phyloP scores from a whole-genome alignment of 1,284 basidiomycete species.

The Fomitopsis schrenkii region DNA sequence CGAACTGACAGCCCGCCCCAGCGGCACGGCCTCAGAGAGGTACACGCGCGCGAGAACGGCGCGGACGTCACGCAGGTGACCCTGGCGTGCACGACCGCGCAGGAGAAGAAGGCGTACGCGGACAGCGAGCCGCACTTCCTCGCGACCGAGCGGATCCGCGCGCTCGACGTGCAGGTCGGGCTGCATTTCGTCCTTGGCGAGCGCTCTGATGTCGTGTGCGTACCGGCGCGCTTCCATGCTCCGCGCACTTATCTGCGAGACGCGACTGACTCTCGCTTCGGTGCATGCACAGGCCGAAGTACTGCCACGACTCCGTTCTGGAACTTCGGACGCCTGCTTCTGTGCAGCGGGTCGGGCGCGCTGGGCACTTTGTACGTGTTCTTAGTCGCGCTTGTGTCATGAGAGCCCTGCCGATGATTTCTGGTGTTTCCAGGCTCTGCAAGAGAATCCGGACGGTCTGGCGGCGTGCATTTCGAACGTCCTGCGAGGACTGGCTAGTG shows the following conservation, averaged over 20 bases:
- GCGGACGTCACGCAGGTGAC: background rate
- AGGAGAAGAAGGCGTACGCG: background rate
- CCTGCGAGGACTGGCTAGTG: background rate
- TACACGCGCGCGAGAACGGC: background rate
- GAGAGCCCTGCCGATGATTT: background rate
- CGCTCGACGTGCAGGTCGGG: background rate
- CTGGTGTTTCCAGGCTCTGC: background rate
- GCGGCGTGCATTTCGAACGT: background rate
- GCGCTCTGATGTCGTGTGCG: background rate
- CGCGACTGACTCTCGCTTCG: no score
- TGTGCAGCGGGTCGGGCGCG: background rate
- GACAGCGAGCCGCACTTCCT: background rate
- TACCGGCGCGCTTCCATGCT: background rate
- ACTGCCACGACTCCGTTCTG: background rate
- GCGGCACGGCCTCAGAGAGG: background rate
- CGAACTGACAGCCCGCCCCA: background rate
- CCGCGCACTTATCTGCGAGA: background rate
- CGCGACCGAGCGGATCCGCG: background rate
- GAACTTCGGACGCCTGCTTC: background rate
- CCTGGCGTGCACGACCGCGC: background rate
- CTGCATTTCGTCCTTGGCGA: background rate
- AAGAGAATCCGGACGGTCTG: background rate
- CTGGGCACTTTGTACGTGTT: background rate
- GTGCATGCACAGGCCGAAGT: background rate
- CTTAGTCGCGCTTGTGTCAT: background rate